A percentile compares a stretch with the other conserved stretches of the same genome.
phyloP scores from a whole-genome alignment of 257 asterid genomes.

The Datura wrightii region DNA sequence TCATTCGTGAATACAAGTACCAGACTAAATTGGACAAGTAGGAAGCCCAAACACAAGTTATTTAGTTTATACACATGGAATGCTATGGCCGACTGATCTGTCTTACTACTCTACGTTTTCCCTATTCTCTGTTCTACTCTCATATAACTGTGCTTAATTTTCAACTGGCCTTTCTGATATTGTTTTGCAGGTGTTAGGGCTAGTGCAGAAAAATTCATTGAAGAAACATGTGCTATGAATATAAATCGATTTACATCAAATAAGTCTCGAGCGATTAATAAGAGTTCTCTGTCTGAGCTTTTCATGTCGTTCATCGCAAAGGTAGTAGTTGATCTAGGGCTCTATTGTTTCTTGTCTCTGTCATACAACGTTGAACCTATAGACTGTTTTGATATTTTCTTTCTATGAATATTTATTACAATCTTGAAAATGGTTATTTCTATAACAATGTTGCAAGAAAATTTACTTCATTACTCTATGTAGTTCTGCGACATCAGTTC shows the following conservation, averaged over 20 bases:
- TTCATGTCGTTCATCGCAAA: constrained; percentile 74
- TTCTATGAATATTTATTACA: constrained; percentile 7
- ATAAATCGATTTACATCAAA: constrained; percentile 60
- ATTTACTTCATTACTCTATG: constrained; percentile 34
- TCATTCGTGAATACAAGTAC: constrained; percentile 1
- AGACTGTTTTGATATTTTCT: background rate
- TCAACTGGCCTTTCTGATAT: constrained; percentile 26
- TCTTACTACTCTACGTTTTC: background rate
- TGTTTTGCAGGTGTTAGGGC: constrained; percentile 76
- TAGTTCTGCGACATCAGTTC: constrained; percentile 79
- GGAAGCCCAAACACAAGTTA: background rate
- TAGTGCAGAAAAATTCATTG: constrained; percentile 72
- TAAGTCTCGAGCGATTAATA: constrained; percentile 62
- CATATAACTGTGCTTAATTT: background rate
- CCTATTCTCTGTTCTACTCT: background rate
- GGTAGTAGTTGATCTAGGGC: constrained; percentile 47
- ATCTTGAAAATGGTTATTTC: constrained; percentile 6
- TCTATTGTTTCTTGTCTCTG: background rate
- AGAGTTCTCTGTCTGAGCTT: constrained; percentile 74
- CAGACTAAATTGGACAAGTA: constrained; percentile 11
- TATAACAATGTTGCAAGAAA: constrained; percentile 38
- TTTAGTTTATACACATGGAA: background rate
- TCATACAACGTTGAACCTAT: constrained; percentile 30
- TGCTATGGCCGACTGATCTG: background rate
- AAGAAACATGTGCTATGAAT: constrained; percentile 67